Conservation (phyloP, 2,329 filamentous ascomycete genomes). For the Colletotrichum destructivum region DNA sequence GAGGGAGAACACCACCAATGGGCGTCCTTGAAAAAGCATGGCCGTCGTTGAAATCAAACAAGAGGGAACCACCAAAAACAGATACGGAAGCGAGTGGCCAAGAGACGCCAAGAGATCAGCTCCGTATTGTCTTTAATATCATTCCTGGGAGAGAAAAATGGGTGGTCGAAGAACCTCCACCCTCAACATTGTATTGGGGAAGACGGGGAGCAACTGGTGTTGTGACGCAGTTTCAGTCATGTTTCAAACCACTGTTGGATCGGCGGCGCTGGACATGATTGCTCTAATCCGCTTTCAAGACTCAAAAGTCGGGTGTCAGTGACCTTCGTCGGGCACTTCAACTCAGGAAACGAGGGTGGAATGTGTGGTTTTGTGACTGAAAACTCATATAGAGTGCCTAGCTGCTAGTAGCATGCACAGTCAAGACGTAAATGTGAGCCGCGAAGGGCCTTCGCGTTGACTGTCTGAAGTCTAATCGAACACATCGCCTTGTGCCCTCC, state of each 20-base stretch:
- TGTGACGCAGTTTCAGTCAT: conserved; percentile 19
- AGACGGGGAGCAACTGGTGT: neutral
- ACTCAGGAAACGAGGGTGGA: neutral
- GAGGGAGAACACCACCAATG: conserved; percentile 28
- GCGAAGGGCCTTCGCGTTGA: no score
- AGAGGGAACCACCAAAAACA: conserved; percentile 5
- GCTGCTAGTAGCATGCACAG: no score
- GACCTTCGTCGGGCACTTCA: neutral
- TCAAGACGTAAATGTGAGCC: no score
- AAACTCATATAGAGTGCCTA: neutral
- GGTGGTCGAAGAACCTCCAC: neutral
- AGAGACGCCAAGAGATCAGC: neutral
- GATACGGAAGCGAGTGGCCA: neutral
- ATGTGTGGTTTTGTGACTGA: neutral
- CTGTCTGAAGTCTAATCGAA: no score
- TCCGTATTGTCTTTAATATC: neutral
- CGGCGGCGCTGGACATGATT: neutral
- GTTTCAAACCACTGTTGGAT: conserved; percentile 23
- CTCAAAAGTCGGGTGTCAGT: no score
- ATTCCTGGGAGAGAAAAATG: neutral
- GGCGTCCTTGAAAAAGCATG: conserved; percentile 37
- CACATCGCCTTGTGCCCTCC: no score
- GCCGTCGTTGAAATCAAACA: conserved; percentile 14
- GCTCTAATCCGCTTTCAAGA: no score
- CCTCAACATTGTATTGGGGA: conserved; percentile 3